phyloP scores from a whole-genome alignment of 2,329 filamentous ascomycete species.

The Didymellaceae sp. region DNA sequence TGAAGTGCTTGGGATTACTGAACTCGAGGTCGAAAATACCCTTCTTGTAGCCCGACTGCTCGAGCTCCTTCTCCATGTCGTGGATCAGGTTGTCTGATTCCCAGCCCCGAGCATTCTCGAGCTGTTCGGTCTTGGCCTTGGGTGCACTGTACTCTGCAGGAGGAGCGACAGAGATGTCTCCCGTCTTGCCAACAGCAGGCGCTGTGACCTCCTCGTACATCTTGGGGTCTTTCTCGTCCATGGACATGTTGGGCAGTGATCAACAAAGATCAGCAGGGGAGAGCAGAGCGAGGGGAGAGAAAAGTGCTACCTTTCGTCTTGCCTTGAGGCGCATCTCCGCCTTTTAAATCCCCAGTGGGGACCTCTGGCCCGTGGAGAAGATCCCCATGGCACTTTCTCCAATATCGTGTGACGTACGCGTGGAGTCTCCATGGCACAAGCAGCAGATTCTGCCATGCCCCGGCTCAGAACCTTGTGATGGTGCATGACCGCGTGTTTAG shows the following conservation, averaged over 20 bases:
- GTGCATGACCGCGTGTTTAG: constrained; percentile 26
- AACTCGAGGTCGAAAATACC: constrained; percentile 63
- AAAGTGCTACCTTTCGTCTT: constrained; percentile 18
- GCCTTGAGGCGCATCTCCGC: constrained; percentile 20
- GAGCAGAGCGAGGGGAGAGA: constrained; percentile 15
- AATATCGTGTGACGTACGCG: constrained; percentile 15
- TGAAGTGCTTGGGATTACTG: constrained; percentile 69
- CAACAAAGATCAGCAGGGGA: constrained; percentile 16
- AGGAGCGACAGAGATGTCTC: constrained; percentile 34
- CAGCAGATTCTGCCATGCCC: constrained; percentile 27
- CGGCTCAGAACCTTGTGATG: constrained; percentile 21
- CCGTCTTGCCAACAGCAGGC: constrained; percentile 15
- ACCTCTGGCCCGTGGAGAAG: constrained; percentile 31
- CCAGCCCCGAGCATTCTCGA: constrained; percentile 48
- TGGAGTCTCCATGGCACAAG: constrained; percentile 18
- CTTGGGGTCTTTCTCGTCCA: constrained; percentile 38
- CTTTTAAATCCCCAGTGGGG: constrained; percentile 36
- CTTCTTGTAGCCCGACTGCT: constrained; percentile 46
- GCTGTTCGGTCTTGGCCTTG: constrained; percentile 41
- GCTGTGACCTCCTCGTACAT: constrained; percentile 20
- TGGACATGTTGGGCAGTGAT: constrained; percentile 33
- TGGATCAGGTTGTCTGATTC: constrained; percentile 55
- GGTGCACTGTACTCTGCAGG: constrained; percentile 31
- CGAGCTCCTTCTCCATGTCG: constrained; percentile 49
- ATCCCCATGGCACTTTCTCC: constrained; percentile 32